These are phyloP conservation scores for Verbascum thapsus DNA, from an alignment of 257 asterid species.

Conservation along the genomic window DNA sequence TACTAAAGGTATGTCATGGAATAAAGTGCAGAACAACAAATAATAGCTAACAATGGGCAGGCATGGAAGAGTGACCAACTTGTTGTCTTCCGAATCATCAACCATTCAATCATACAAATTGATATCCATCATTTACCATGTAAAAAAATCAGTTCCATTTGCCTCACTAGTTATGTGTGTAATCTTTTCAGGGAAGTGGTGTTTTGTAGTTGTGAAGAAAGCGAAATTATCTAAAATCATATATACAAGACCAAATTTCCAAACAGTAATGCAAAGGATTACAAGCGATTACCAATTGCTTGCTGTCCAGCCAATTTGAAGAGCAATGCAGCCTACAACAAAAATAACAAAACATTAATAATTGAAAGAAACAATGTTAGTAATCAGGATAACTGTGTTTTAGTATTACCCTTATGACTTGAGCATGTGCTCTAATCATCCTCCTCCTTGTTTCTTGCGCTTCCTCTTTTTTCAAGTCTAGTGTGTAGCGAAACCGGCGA, in stretches of 20 bases:
- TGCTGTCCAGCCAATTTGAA: constrained; percentile 94
- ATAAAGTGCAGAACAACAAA: too few species aligned
- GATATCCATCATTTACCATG: neutral
- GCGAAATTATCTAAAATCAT: neutral
- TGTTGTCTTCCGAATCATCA: too few species aligned
- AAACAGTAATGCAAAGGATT: constrained; percentile 12
- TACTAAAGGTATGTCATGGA: too few species aligned
- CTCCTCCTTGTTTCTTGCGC: constrained; percentile 70
- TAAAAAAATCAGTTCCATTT: neutral
- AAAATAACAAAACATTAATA: constrained; percentile 23
- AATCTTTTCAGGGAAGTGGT: neutral
- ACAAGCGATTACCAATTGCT: constrained; percentile 66
- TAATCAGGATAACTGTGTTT: constrained; percentile 10
- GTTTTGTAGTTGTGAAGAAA: neutral
- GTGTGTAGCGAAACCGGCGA: constrained; percentile 88
- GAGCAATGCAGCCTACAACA: constrained; percentile 84
- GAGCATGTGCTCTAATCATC: constrained; percentile 95
- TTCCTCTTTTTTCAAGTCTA: constrained; percentile 78
- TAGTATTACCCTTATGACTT: constrained; percentile 80
- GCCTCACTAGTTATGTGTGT: neutral
- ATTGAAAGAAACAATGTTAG: neutral
- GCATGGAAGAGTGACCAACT: too few species aligned
- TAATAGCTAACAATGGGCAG: too few species aligned
- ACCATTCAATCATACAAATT: too few species aligned
- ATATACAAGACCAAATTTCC: neutral